Evolutionary conservation across 768 basidiomycete species (phyloP).

Genomic region (Hydnum rufescens): DNA sequence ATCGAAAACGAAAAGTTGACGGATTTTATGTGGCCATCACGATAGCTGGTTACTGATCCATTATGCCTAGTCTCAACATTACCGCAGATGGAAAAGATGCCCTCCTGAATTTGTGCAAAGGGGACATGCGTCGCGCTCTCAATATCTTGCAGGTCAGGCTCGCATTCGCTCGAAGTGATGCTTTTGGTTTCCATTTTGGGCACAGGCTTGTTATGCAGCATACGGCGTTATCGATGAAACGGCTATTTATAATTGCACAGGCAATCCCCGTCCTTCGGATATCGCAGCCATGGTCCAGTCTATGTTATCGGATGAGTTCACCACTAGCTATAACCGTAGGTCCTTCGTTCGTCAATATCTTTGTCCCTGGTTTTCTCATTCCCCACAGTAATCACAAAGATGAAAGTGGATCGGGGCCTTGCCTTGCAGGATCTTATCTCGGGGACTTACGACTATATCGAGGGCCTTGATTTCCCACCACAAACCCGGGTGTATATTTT

Average conservation of each 20-base stretch:
- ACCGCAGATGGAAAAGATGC: slow-evolving; percentile 76
- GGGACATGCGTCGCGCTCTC: slow-evolving; percentile 92
- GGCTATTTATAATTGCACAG: slow-evolving; percentile 92
- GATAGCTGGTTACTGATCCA: slow-evolving; percentile 3
- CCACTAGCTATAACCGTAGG: slow-evolving; percentile 68
- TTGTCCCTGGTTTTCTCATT: not conserved
- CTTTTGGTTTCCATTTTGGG: not conserved
- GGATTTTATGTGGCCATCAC: slow-evolving; percentile 13
- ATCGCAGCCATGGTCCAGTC: slow-evolving; percentile 84
- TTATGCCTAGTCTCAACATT: slow-evolving; percentile 47
- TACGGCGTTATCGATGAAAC: slow-evolving; percentile 77
- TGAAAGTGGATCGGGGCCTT: slow-evolving; percentile 84
- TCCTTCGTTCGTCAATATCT: not conserved
- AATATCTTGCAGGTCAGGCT: slow-evolving; percentile 61
- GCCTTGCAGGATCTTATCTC: slow-evolving; percentile 87
- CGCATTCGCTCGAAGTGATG: not conserved
- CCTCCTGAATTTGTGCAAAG: slow-evolving; percentile 80
- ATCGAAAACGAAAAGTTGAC: slow-evolving; percentile 63
- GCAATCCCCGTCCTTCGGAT: slow-evolving; percentile 87
- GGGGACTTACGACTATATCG: slow-evolving; percentile 79
- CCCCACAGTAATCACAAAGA: slow-evolving; percentile 50
- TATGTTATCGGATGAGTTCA: slow-evolving; percentile 93
- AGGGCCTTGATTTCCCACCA: slow-evolving; percentile 68
- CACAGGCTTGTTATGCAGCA: slow-evolving; percentile 80
- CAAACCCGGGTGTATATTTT: slow-evolving; percentile 78